Evolutionary conservation across 805 yeast genomes (phyloP).

Genomic region (Ogataea corticis): DNA sequence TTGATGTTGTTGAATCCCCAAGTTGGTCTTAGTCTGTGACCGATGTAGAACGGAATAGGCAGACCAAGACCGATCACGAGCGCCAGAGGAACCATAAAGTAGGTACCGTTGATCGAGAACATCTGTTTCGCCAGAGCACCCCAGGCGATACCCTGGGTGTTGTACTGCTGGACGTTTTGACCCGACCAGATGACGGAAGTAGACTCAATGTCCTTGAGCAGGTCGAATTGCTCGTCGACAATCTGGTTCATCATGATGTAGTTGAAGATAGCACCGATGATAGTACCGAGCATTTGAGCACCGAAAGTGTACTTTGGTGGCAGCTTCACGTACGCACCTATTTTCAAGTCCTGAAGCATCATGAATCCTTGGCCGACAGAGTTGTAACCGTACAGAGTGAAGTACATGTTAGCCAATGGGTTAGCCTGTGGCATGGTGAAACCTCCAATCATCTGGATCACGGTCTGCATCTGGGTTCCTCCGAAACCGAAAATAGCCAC

Average conservation of each 20-base stretch:
- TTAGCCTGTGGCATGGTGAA: conserved; percentile 35
- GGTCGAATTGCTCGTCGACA: conserved; percentile 33
- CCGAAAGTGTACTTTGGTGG: conserved; percentile 44
- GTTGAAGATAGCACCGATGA: conserved; percentile 26
- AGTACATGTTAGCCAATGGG: conserved; percentile 43
- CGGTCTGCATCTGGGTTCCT: conserved; percentile 30
- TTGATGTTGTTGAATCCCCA: conserved; percentile 28
- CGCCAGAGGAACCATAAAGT: conserved; percentile 33
- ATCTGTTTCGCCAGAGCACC: conserved; percentile 36
- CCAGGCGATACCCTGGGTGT: conserved; percentile 37
- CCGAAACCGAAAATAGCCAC: conserved; percentile 29
- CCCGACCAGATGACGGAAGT: conserved; percentile 37
- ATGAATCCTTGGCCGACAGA: conserved; percentile 44
- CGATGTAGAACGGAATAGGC: conserved; percentile 33
- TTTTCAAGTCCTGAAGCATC: conserved; percentile 41
- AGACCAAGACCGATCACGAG: conserved; percentile 30
- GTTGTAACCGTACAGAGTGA: conserved; percentile 42
- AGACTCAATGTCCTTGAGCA: conserved; percentile 29
- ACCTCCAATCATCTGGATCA: conserved; percentile 38
- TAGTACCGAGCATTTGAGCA: conserved; percentile 44
- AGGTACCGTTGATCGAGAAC: conserved; percentile 32
- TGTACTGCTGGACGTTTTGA: conserved; percentile 37
- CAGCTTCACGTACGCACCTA: conserved; percentile 44
- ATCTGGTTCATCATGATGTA: conserved; percentile 33
- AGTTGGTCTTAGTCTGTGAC: conserved; percentile 31